phyloP scores from a whole-genome alignment of 805 yeast genomes.

The Kluyveromyces aestuarii region DNA sequence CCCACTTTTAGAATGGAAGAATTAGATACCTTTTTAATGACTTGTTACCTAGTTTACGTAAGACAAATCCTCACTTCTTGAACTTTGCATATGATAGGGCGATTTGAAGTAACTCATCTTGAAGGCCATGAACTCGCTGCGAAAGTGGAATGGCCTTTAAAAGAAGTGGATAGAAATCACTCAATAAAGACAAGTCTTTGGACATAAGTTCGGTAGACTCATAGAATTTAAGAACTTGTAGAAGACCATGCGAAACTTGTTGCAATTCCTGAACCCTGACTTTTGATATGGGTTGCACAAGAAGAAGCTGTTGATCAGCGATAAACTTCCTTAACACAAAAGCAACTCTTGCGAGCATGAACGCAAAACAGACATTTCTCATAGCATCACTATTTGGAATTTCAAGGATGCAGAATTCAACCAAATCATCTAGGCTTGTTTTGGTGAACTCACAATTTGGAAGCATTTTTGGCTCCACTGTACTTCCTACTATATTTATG shows the following conservation, averaged over 20 bases:
- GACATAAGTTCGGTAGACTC: neutral
- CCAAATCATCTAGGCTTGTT: conserved; percentile 46
- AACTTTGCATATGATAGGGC: conserved; percentile 1
- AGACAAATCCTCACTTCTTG: neutral
- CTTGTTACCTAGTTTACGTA: neutral
- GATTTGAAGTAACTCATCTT: conserved; percentile 7
- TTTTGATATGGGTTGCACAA: conserved; percentile 55
- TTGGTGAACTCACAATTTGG: conserved; percentile 42
- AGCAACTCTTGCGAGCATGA: conserved; percentile 47
- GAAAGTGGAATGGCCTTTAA: conserved; percentile 27
- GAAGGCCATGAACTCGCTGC: conserved; percentile 24
- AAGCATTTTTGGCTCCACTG: conserved; percentile 38
- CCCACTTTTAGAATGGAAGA: conserved; percentile 46
- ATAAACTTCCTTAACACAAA: conserved; percentile 54
- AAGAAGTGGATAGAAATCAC: conserved; percentile 22
- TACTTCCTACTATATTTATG: conserved; percentile 52
- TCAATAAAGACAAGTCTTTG: conserved; percentile 8
- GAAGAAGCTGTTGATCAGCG: conserved; percentile 51
- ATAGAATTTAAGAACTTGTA: conserved; percentile 16
- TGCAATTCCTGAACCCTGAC: conserved; percentile 58
- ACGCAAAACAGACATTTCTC: conserved; percentile 32
- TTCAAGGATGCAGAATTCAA: conserved; percentile 31
- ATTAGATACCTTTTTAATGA: conserved; percentile 6
- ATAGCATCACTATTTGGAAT: conserved; percentile 12
- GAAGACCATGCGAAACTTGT: conserved; percentile 37